Base-by-base conservation (phyloP, 2,329 filamentous ascomycete species). In the Cryphonectria carpinicola region DNA sequence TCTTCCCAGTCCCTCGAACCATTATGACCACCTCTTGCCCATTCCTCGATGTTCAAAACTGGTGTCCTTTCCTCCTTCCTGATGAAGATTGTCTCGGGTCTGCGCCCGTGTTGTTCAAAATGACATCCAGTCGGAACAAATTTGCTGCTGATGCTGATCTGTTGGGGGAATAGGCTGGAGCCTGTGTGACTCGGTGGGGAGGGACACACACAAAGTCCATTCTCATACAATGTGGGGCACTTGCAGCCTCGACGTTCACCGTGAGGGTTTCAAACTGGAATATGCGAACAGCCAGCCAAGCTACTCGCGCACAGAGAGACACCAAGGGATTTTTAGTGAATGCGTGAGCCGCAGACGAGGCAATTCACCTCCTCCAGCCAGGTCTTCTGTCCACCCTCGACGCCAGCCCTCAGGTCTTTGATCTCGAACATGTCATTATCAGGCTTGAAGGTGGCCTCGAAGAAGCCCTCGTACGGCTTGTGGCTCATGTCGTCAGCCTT, bases 361-460 rank as follows among this genome's bases (percentile, higher is more conserved):
- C 87, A 89, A 64, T 80, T 78, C 43, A 85, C 77, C 4, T 82
- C 81, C 76, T 89, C 86, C 14, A 81, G 84, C 87, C 87, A 89
- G 13, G 78, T 80, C 77, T 85, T 87, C 43, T 84, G 83, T 2
- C 86, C 86, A 13, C 83, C 85, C 2, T 77, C 76, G 8, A 88
- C 78, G 13, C 81, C 80, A 41, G 82, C 76, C 63, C 87, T 82
- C 62, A 88, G 77, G 73, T 89, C 87, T 37, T 77, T 82, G 66
- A 89, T 84, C 73, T 87, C 84, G 66, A 88, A 82, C 32, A 82
- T 77, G 4, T 82, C 84, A 4, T 80, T 78, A 54, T 84, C 83
- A 76, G 85, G 83, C 72, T 81, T 80, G 35, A 89, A 79, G 2
- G 78, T 80, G 4, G 84, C 87, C 65, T 86, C 81, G 69, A 89